Base-by-base conservation (phyloP, 192 early-diverging fungal genomes). In the Gaertneriomyces semiglobifer region DNA sequence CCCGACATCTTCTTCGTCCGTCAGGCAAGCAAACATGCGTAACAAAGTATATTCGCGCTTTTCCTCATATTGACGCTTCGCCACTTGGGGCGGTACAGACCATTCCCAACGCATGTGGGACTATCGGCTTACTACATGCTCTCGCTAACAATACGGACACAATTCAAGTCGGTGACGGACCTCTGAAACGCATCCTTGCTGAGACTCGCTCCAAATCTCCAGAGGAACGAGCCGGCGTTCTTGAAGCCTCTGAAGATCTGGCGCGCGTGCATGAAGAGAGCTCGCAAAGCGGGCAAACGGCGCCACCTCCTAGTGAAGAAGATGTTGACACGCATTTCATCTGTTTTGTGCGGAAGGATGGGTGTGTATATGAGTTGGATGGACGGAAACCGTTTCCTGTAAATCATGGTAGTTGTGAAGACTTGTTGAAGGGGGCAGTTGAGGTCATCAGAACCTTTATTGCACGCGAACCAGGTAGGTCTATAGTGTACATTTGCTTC, bases 61-160 rank as follows among this genome's bases (percentile, higher is more conserved):
- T 33, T 2, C 25, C 25, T 33, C 25, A 33, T 33, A 1, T 33
- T 33, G 25, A 33, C 25, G 2, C 25, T 33, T 33, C 25, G n/a
- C 25, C 25, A 33, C 2, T 33, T n/a, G n/a, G n/a, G 25, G 25
- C 25, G 25, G n/a, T n/a, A 33, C 25, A 73, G 44, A 95, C 93
- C 2, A 96, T 94, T 50, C 62, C 78, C 44, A 97, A 95, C 60
- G 92, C 94, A 4, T 97, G 96, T 69, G 96, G 96, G 11, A 96
- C 93, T 6, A 97, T 97, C 76, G 95, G 88, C 3, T 76, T 98
- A 7, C 69, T 98, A 52, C 96, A 98, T 68, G 84, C 95, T 0
- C 73, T 98, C 8, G 86, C 82, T 45, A 97, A 92, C 76, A 88
- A 82, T 60, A 73, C 72, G 58, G 84, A 89, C 44, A 58, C 44